Base-by-base conservation (phyloP, 2,329 filamentous ascomycete species). In the Metarhizium brunneum region DNA sequence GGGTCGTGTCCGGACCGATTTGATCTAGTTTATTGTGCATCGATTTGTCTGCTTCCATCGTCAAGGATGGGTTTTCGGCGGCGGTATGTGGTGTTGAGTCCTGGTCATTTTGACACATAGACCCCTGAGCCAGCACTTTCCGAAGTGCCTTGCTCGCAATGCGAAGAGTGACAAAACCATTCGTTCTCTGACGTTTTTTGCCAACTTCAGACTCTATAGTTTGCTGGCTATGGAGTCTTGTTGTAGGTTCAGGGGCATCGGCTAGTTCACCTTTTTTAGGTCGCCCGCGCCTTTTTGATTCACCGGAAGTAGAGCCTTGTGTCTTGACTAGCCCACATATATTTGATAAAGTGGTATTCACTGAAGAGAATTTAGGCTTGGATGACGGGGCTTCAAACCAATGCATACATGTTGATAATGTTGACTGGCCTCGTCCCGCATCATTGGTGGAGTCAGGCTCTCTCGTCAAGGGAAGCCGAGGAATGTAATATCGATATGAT, bases 401-500 rank as follows among this genome's bases (percentile, higher is more conserved):
- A 49, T 59, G 58, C 13, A 30, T 40, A 35, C 20, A 20, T 16
- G 16, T 59, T 50, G 30, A 61, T 55, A 49, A 52, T 11, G 29
- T 36, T 45, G 45, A n/a, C 40, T 2, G 50, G 25, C 32, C 32
- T 57, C 55, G 40, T 14, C 38, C 6, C 14, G 6, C 42, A 7
- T 52, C 2, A 3, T 13, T 32, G 42, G 38, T 16, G 29, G 16
- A 6, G 14, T 36, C 40, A 20, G 35, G 32, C 16, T 25, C 35
- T 2, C 11, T 25, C 11, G 51, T 25, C 6, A 16, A 16, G 16
- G 29, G 38, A 13, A 29, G 4, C n/a, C 35, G 50, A 14, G 60
- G 42, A 14, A 58, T 57, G 50, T 62, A 70, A 43, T 69, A 71
- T 30, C 64, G 60, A 59, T 69, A 71, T 1, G 69, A 72, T 29